Percentiles rank a stretch among this genome's conserved stretches.
Conservation (phyloP, 768 basidiomycete species). For the Cystobasidium tubakii region DNA sequence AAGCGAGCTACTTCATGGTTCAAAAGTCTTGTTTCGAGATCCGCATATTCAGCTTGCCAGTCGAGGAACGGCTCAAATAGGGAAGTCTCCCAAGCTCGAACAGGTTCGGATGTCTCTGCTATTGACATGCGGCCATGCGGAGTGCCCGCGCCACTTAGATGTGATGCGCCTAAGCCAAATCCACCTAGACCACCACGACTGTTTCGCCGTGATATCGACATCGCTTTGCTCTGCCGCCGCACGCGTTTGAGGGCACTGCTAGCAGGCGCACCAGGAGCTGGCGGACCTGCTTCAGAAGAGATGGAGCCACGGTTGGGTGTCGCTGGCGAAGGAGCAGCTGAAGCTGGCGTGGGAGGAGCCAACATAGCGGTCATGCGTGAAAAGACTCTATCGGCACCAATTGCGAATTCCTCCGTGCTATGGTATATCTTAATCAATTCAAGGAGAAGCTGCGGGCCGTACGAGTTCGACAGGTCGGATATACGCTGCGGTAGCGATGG, state of each 20-base stretch:
- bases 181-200: conserved; percentile 46
- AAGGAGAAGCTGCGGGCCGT: conserved; percentile 61
- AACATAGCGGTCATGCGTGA: conserved; percentile 55
- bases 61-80: conserved; percentile 92
- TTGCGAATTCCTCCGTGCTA: conserved; percentile 75
- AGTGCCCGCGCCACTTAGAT: background rate
- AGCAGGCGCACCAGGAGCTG: conserved; percentile 44
- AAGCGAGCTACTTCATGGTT: conserved; percentile 40
- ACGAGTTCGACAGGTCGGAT: conserved; percentile 61
- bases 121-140: background rate
- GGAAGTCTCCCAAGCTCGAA: conserved; percentile 69
- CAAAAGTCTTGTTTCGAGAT: conserved; percentile 68
- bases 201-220: conserved; percentile 38
- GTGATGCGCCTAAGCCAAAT: background rate
- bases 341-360: background rate
- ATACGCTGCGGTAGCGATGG: conserved; percentile 78
- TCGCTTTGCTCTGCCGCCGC: conserved; percentile 15
- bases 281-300: conserved; percentile 36
- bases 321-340: background rate
- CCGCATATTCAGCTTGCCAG: conserved; percentile 75
- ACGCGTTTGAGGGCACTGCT: conserved; percentile 5
- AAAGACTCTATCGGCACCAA: conserved; percentile 65
- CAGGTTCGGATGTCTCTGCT: conserved; percentile 49
- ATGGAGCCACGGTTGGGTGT: conserved; percentile 4
- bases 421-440: conserved; percentile 68